phyloP scores from a whole-genome alignment of 116 monocot genomes.

The Posidonia oceanica region DNA sequence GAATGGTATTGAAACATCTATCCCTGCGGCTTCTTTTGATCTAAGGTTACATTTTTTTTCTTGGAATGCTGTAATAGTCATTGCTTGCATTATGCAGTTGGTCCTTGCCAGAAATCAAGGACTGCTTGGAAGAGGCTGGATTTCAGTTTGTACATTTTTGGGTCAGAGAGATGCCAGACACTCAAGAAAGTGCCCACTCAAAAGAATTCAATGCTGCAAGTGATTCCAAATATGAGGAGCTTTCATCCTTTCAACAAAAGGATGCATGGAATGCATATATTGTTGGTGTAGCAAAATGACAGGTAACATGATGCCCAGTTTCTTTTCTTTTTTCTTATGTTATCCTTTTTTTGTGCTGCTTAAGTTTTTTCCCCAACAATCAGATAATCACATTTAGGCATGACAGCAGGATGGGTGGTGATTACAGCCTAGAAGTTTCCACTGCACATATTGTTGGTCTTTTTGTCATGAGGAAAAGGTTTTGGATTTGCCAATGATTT shows the following conservation, averaged over 20 bases:
- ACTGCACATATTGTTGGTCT: no score
- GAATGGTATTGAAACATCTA: no score
- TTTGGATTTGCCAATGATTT: no score
- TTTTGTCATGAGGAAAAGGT: no score
- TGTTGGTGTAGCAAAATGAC: slow-evolving; percentile 30
- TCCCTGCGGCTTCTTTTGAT: no score
- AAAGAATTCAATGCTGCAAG: slow-evolving; percentile 26
- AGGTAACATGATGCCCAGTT: neutral
- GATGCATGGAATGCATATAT: slow-evolving; percentile 98
- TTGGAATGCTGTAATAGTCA: neutral
- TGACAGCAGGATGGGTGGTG: no score
- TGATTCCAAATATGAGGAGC: slow-evolving; percentile 64
- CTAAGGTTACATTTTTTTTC: neutral
- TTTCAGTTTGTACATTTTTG: slow-evolving; percentile 77
- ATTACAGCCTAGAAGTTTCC: no score
- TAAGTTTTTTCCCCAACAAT: no score
- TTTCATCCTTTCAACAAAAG: slow-evolving; percentile 46
- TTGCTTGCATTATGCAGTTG: slow-evolving; percentile 34
- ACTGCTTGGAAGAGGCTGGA: slow-evolving; percentile 85
- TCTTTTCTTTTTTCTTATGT: no score
- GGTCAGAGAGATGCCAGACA: slow-evolving; percentile 88
- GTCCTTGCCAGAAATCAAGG: slow-evolving; percentile 86
- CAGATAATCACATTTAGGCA: no score
- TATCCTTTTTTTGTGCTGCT: no score
- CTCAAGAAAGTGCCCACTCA: slow-evolving; percentile 14